A percentile compares a stretch with the other conserved stretches of the same genome.
Evolutionary conservation across 257 asterid species (phyloP).

Genomic region (Nicotiana attenuata): DNA sequence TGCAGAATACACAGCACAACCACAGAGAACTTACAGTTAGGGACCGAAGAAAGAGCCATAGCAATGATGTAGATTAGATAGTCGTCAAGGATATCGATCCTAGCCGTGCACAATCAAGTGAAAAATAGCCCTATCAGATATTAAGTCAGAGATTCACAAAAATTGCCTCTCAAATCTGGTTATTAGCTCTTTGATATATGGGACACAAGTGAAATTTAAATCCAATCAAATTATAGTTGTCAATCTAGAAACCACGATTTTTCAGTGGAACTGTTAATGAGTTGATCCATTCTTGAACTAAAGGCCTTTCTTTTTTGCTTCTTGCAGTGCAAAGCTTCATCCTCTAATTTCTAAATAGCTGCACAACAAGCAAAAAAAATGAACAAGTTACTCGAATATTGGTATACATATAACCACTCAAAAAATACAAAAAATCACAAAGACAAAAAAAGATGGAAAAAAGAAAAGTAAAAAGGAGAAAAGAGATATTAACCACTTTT

Average conservation of each 20-base stretch:
- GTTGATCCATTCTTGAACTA: neutral
- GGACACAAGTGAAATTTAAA: neutral
- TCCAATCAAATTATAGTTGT: neutral
- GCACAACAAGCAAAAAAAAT: neutral
- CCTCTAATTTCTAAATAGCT: neutral
- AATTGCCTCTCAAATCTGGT: neutral
- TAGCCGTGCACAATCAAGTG: neutral
- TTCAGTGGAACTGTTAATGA: neutral
- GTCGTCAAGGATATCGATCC: neutral
- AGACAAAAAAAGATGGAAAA: neutral
- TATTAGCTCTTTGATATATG: neutral
- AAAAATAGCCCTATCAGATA: neutral
- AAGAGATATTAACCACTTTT: neutral
- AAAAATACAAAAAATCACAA: too few relatives aligned
- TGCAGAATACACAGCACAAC: neutral
- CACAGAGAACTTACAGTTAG: neutral
- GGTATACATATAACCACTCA: neutral
- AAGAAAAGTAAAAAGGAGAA: too few relatives aligned
- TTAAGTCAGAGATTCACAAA: neutral
- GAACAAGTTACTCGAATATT: neutral
- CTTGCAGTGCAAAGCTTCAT: neutral
- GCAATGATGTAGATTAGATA: neutral
- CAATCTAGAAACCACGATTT: neutral
- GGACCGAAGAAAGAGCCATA: neutral
- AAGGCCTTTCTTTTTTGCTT: neutral